phyloP scores from a whole-genome alignment of 805 yeast genomes.

The Teunomyces aglyptinius region DNA sequence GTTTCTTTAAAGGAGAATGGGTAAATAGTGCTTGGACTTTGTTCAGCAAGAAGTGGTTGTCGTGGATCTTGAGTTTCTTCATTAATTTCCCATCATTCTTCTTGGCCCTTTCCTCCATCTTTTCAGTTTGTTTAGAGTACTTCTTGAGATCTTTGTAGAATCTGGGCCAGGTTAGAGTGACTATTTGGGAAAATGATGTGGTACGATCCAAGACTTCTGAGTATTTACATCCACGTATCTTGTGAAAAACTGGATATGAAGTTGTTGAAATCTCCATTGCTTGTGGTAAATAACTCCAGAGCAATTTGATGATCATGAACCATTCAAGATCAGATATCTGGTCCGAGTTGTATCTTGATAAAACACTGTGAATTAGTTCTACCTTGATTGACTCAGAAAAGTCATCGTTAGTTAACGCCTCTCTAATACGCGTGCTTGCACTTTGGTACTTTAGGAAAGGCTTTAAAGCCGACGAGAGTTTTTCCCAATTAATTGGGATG shows the following conservation, averaged over 20 bases:
- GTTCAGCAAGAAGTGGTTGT: neutral
- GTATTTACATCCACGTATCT: neutral
- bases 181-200: neutral
- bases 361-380: neutral
- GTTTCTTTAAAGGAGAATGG: neutral
- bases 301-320: slow-evolving; percentile 1
- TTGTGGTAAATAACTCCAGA: slow-evolving; percentile 1
- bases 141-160: neutral
- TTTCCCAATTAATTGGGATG: slow-evolving; percentile 1
- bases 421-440: slow-evolving; percentile 1
- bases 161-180: neutral
- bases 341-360: neutral
- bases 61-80: neutral
- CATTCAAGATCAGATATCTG: slow-evolving; percentile 1
- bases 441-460: slow-evolving; percentile 1
- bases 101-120: neutral
- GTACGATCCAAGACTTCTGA: neutral
- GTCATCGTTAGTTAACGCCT: neutral
- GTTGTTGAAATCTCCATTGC: slow-evolving; percentile 1
- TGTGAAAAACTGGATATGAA: neutral
- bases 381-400: neutral
- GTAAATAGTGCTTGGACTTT: neutral
- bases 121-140: neutral
- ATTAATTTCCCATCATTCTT: neutral
- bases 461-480: neutral